Evolutionary conservation across 169 alveolate genomes (phyloP).

Genomic region (Gregarina niphandrodes): DNA sequence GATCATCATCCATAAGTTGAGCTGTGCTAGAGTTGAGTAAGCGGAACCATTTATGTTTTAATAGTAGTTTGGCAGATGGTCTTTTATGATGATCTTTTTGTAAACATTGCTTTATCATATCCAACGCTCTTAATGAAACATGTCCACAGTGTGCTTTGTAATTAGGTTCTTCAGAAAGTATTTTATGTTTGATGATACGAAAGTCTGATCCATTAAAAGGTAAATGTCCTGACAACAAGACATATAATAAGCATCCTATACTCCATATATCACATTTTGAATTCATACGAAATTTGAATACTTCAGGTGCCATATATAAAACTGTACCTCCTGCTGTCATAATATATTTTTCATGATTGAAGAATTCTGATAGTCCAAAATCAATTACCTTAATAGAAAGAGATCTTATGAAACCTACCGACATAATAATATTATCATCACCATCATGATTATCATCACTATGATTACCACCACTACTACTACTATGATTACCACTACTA

Average conservation of each 20-base stretch:
- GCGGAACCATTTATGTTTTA: constrained; percentile 27
- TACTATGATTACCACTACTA: too few species aligned
- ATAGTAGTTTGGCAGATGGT: constrained; percentile 33
- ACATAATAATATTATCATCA: too few species aligned
- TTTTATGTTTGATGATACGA: constrained; percentile 13
- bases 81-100: constrained; percentile 33
- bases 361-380: too few species aligned
- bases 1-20: constrained; percentile 7
- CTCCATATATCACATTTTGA: constrained; percentile 28
- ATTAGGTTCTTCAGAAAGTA: constrained; percentile 18
- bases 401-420: too few species aligned
- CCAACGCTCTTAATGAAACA: constrained; percentile 36
- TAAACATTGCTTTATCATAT: constrained; percentile 31
- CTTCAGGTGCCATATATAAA: constrained; percentile 39
- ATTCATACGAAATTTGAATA: constrained; percentile 17
- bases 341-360: too few species aligned
- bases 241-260: constrained; percentile 27
- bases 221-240: constrained; percentile 25
- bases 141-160: constrained; percentile 33
- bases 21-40: constrained; percentile 40
- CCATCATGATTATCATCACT: too few species aligned
- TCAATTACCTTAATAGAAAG: constrained; percentile 71
- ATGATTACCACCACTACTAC: too few species aligned
- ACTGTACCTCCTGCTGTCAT: too few species aligned
- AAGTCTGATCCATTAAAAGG: too few species aligned